Base-by-base conservation (phyloP, 164 flowering plant genomes). In the Aristolochia californica region DNA sequence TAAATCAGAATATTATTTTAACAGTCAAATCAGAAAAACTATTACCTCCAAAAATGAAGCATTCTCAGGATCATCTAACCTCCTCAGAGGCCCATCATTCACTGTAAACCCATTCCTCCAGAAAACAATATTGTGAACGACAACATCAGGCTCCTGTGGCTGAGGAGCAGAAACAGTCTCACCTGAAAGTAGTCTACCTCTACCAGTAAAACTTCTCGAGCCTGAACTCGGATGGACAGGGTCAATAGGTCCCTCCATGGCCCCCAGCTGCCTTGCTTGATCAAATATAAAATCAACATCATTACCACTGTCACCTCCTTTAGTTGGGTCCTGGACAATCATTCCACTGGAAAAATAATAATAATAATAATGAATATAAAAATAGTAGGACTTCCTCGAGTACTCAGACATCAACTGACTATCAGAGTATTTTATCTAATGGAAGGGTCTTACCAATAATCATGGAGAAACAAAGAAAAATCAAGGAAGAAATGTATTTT, bases 71-170 rank as follows among this genome's bases (percentile, higher is more conserved):
- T 90, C 93, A 62, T 85, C 91, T 67, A 83, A 55, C 63, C 83
- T 72, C 63, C 97, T 72, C 62, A 90, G 70, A 55, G 97, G 97
- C 24, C 97, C 97, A 73, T 87, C 88, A 77, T 87, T 73, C 2
- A 87, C 80, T 51, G 84, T 85, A 68, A 90, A 90, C 5, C 97
- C 97, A 76, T 87, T 82, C n/a, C 75, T 77, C 95, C 93, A 90
- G 47, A 90, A 85, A 55, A 74, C 64, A 57, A 87, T 77, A 45
- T 62, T 76, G 77, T 83, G 93, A 25, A 57, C 66, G 17, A 82
- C 66, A 48, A 45, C 56, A 50, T 83, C 82, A 60, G 93, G 83
- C 17, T 34, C 40, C 40, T 45, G 84, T 62, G 75, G 81, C 65
- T 81, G 76, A 59, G 80, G 61, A 58, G 84, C 57, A 57, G 83